Evolutionary conservation across 306 rosid genomes (phyloP), one percentile per base, ranked within the genome.

Genomic region (Vachellia pachyceras): DNA sequence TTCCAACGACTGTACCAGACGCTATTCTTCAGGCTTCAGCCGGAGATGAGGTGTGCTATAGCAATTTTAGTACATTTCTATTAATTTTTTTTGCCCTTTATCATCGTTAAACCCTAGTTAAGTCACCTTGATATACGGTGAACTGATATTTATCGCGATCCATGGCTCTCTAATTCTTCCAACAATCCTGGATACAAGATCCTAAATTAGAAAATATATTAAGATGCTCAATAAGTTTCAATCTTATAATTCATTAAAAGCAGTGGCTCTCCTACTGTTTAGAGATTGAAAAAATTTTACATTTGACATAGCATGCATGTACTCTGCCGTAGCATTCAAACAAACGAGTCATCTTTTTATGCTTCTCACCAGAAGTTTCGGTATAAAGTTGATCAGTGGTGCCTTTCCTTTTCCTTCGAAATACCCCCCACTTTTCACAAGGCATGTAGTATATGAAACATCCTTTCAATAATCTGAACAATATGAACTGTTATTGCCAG

Each of bases 1-100:
- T 40, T 84, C 80, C 99, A 69, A 65, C 87, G 52, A 82, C 99
- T 54, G 97, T 93, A 20, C 99, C 99, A 3, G 99, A 95, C 87
- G 68, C 88, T 75, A 91, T 93, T 70, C 87, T 95, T 67, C 99
- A 90, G 90, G 95, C 93, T 88, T 91, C 99, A 80, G 95, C 97
- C 25, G 99, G 95, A 11, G 95, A 91, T 87, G 97, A 93, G 97
- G 99, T 95, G 81, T 81, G 87, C 33, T 52, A 44, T 58, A 69
- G 79, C 73, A 52, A 69, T 80, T 12, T 72, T 20, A 41, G 35
- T 20, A 49, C 58, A 58, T 72, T 61, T 67, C 39, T 35, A 25
- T 40, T 29, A 75, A 13, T 25, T 47, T 36, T 23, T 69, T 50
- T 40, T 3, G 1, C 33, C 33, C 33, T 29, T 39, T 1, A 40